Conservation (phyloP, 108 stramenopile genomes). For the Pseudonitzschia pungens region DNA sequence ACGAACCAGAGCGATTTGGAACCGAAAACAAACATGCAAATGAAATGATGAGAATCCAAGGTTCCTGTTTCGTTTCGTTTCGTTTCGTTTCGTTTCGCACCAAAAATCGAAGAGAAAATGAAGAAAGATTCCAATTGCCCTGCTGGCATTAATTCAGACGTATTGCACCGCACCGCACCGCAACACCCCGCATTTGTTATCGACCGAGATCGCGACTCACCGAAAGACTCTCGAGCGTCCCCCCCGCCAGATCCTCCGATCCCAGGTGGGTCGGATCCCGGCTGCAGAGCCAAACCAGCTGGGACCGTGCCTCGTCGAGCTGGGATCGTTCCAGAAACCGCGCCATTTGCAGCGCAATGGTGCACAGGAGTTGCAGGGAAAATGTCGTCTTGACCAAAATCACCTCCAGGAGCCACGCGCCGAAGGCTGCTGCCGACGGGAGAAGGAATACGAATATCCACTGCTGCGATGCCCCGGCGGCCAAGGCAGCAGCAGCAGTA, state of each 20-base stretch:
- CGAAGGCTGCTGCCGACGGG: neutral
- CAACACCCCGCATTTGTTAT: no score
- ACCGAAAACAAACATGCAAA: neutral
- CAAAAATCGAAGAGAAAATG: no score
- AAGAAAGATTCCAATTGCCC: no score
- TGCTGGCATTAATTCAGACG: no score
- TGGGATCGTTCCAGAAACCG: conserved; percentile 42
- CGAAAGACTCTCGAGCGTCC: conserved; percentile 40
- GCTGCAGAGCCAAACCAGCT: conserved; percentile 54
- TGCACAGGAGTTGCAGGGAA: conserved; percentile 42
- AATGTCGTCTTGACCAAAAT: conserved; percentile 39
- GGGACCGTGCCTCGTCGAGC: conserved; percentile 37
- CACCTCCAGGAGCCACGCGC: conserved; percentile 36
- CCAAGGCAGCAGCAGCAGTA: no score
- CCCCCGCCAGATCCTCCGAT: conserved; percentile 37
- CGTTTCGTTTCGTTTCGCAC: no score
- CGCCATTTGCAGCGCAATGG: conserved; percentile 52
- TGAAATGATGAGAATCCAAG: no score
- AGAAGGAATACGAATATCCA: neutral
- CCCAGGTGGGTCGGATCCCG: conserved; percentile 44
- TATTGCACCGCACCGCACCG: no score
- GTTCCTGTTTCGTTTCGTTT: no score
- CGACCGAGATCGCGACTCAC: no score
- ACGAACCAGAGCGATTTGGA: neutral
- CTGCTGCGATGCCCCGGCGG: neutral